These are phyloP conservation scores for Xerocomus cyaneibrunnescens DNA, from an alignment of 1,284 basidiomycete genomes.

Conservation along the genomic window DNA sequence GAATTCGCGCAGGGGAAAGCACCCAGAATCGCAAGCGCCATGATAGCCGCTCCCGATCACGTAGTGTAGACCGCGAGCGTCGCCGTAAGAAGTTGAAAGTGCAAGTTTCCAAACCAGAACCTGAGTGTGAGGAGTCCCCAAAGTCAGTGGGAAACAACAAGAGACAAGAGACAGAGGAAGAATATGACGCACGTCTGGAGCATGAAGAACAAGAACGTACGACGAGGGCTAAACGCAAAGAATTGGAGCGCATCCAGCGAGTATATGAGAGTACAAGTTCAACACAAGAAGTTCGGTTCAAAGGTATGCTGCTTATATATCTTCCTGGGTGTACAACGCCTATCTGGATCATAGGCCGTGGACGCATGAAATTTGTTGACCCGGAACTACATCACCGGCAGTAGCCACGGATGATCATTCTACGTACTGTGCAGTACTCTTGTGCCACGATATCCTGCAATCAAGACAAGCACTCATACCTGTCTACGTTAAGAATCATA, in stretches of 20 bases:
- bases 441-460: conserved; percentile 3
- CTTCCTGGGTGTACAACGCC: background rate
- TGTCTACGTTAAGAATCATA: conserved; percentile 3
- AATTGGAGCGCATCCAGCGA: conserved; percentile 51
- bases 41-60: conserved; percentile 31
- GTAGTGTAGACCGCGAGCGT: conserved; percentile 27
- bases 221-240: conserved; percentile 45
- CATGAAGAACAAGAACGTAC: conserved; percentile 66
- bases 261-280: conserved; percentile 38
- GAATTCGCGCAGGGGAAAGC: conserved; percentile 8
- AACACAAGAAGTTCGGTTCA: conserved; percentile 55
- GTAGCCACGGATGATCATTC: conserved; percentile 6
- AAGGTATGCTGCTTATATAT: conserved; percentile 42
- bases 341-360: conserved; percentile 44
- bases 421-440: background rate
- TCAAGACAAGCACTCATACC: background rate
- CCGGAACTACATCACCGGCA: conserved; percentile 45
- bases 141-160: conserved; percentile 8
- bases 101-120: conserved; percentile 14
- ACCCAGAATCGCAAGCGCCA: conserved; percentile 35
- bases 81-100: conserved; percentile 36
- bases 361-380: conserved; percentile 67
- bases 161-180: conserved; percentile 51
- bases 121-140: conserved; percentile 13
- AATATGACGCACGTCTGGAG: conserved; percentile 70